Base-by-base conservation (phyloP, 78 protist genomes). In the Dictyostelium capitatum region DNA sequence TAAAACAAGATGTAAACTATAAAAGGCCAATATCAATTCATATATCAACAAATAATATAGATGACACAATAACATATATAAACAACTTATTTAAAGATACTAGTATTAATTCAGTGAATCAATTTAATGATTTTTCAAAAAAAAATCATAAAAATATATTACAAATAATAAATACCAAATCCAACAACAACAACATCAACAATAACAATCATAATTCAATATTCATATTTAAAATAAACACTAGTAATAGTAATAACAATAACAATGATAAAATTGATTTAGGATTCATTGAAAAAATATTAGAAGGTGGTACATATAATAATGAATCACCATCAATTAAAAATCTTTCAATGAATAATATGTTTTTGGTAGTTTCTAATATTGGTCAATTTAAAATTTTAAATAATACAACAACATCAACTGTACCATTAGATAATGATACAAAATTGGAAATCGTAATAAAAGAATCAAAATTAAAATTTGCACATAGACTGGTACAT, bases 11-110 rank as follows among this genome's bases (percentile, higher is more conserved):
- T 23, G 10, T 4, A 9, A 62, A 62, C 28, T 62, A 62, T 62
- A 62, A 62, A 62, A 62, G 70, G 12, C 70, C 70, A 62, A 11
- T 62, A 23, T 62, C 70, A 23, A 62, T 62, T 62, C 70, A 62
- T 62, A 62, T 62, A 25, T 62, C 70, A 25, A 62, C 70, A 62
- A 37, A 62, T 62, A 8, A 62, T 62, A 25, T 25, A 25, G 70
- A 62, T 62, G 23, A 25, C 5, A 10, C 41, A 2, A 62, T 62
- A n/a, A 9, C n/a, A n/a, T 62, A 25, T 11, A 0, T 62, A 25
- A 25, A 19, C 9, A 5, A 25, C 28, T 62, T 62, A 62, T 62
- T 62, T 62, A n/a, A 23, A 10, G 28, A 11, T 62, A 62, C n/a
- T 1, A 23, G 4, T 9, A 57, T 3, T 57, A n/a, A 20, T 57